phyloP scores from a whole-genome alignment of 108 stramenopile species.

The Pseudonitzschia multiseries region DNA sequence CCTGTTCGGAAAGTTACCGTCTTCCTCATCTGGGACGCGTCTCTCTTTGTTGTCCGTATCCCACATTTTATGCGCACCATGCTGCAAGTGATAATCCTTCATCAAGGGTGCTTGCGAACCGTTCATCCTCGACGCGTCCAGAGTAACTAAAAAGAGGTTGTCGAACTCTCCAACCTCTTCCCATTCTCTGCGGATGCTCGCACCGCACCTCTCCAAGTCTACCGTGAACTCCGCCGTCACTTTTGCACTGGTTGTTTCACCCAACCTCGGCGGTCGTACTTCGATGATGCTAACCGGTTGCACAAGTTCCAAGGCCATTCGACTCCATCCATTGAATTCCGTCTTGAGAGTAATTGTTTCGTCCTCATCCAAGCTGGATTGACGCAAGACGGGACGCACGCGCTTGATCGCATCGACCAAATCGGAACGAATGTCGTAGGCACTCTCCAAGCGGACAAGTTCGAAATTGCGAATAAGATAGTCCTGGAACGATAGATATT shows the following conservation, averaged over 20 bases:
- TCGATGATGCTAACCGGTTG: slow-evolving; percentile 57
- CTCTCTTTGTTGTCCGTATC: slow-evolving; percentile 46
- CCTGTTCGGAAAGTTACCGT: slow-evolving; percentile 70
- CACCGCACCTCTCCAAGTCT: slow-evolving; percentile 81
- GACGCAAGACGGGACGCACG: slow-evolving; percentile 55
- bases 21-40: slow-evolving; percentile 78
- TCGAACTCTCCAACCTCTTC: slow-evolving; percentile 90
- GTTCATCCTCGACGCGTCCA: slow-evolving; percentile 75
- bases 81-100: slow-evolving; percentile 38
- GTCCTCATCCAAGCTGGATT: slow-evolving; percentile 35
- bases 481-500: slow-evolving; percentile 89
- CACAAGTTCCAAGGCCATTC: slow-evolving; percentile 77
- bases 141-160: slow-evolving; percentile 83
- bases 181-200: slow-evolving; percentile 87
- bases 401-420: slow-evolving; percentile 86
- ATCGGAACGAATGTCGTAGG: slow-evolving; percentile 92
- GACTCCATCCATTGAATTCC: slow-evolving; percentile 80
- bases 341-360: slow-evolving; percentile 47
- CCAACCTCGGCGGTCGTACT: slow-evolving; percentile 84
- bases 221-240: slow-evolving; percentile 81
- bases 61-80: slow-evolving; percentile 31
- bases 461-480: slow-evolving; percentile 91
- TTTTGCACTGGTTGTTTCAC: slow-evolving; percentile 69
- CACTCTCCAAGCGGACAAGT: slow-evolving; percentile 86
- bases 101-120: slow-evolving; percentile 50